A percentile compares a stretch with the other conserved stretches of the same genome.
Conservation (phyloP, 2,329 filamentous ascomycete genomes). For the Calonectria hongkongensis region DNA sequence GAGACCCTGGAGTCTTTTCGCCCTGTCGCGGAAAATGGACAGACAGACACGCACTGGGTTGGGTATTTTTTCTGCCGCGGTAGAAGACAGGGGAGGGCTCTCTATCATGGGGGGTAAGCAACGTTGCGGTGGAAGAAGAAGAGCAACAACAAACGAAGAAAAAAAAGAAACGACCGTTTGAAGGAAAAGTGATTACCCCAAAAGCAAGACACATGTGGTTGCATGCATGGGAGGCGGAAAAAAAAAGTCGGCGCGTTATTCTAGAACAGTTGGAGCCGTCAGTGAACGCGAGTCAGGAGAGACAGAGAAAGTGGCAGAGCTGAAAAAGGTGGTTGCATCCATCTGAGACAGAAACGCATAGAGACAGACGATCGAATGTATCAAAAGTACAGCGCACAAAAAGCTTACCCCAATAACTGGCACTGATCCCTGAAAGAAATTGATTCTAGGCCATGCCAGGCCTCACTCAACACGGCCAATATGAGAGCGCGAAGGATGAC, state of each 20-base stretch:
- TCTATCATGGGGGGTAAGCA: neutral
- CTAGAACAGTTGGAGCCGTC: neutral
- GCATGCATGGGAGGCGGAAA: slow-evolving; percentile 13
- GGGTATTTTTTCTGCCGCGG: slow-evolving; percentile 5
- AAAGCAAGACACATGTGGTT: slow-evolving; percentile 12
- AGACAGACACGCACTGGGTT: slow-evolving; percentile 13
- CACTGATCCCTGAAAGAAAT: neutral
- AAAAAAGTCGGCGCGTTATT: neutral
- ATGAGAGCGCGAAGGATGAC: neutral
- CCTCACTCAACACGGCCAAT: slow-evolving; percentile 14
- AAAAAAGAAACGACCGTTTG: neutral
- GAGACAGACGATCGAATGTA: neutral
- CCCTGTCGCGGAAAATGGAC: slow-evolving; percentile 18
- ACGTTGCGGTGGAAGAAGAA: neutral
- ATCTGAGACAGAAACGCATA: slow-evolving; percentile 4
- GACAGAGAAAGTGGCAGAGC: neutral
- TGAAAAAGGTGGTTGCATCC: neutral
- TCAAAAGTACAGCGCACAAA: neutral
- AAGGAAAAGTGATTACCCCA: slow-evolving; percentile 1
- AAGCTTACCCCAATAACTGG: slow-evolving; percentile 11
- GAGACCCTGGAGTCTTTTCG: neutral
- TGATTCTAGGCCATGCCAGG: neutral
- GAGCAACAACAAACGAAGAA: neutral
- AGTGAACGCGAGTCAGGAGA: slow-evolving; percentile 25
- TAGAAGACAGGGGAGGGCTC: neutral